Percentiles rank a stretch among this genome's conserved stretches.
Conservation (phyloP, 805 yeast species). For the Metschnikowia anglica region DNA sequence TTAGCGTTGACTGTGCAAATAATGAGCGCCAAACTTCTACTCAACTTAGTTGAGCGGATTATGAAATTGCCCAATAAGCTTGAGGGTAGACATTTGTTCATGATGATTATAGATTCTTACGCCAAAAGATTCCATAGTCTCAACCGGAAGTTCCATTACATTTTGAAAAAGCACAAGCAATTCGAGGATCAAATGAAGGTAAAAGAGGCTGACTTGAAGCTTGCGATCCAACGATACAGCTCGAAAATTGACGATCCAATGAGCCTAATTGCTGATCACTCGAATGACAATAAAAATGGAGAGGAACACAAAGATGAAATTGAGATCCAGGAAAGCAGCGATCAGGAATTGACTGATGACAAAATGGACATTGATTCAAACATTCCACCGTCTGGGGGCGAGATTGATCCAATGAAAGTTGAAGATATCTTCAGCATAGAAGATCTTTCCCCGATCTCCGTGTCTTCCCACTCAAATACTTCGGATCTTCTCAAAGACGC, state of each 20-base stretch:
- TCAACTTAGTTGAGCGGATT: conserved; percentile 86
- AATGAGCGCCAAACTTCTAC: conserved; percentile 88
- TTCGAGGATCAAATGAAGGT: conserved; percentile 45
- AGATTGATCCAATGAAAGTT: conserved; percentile 23
- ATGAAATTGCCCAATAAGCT: conserved; percentile 76
- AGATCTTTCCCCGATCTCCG: conserved; percentile 55
- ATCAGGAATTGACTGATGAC: conserved; percentile 20
- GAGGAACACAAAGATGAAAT: neutral
- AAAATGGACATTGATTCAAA: conserved; percentile 17
- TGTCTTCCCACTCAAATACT: conserved; percentile 43
- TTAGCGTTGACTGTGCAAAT: conserved; percentile 89
- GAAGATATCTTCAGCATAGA: conserved; percentile 36
- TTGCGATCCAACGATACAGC: conserved; percentile 40
- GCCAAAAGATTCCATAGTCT: conserved; percentile 76
- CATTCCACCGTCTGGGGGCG: conserved; percentile 14
- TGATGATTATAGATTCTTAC: conserved; percentile 85
- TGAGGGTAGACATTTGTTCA: conserved; percentile 79
- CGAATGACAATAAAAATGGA: neutral
- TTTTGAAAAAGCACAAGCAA: conserved; percentile 58
- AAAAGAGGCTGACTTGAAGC: conserved; percentile 43
- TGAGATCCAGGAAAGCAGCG: neutral
- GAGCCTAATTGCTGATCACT: neutral
- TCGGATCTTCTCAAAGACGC: conserved; percentile 84
- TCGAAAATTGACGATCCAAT: conserved; percentile 19
- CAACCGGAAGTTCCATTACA: conserved; percentile 67